Percentiles rank a stretch among this genome's conserved stretches.
These are phyloP conservation scores for Fraxinus nigra DNA, from an alignment of 305 asterid genomes.

Conservation along the genomic window DNA sequence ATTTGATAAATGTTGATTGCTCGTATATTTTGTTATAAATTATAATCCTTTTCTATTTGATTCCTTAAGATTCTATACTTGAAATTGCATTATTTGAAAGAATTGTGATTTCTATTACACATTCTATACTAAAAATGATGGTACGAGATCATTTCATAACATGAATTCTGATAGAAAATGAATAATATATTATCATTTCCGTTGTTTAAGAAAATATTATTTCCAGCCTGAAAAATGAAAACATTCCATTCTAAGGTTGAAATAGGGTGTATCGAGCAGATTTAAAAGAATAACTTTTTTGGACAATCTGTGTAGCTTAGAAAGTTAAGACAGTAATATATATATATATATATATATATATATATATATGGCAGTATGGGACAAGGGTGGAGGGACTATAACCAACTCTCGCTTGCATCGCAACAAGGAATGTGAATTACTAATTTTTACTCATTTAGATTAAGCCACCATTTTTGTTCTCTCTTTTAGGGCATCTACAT, in stretches of 20 bases:
- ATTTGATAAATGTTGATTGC: background rate
- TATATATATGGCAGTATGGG: constrained; percentile 23
- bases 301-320: background rate
- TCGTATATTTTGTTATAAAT: background rate
- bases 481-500: constrained; percentile 34
- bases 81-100: background rate
- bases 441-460: constrained; percentile 10
- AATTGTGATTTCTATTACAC: background rate
- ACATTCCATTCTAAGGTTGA: background rate
- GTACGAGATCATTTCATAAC: background rate
- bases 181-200: background rate
- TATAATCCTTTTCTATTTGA: background rate
- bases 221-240: background rate
- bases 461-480: constrained; percentile 26
- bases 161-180: background rate
- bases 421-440: constrained; percentile 41
- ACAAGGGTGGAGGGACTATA: constrained; percentile 43
- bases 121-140: background rate
- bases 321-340: background rate
- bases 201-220: background rate
- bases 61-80: background rate
- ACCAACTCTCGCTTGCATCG: constrained; percentile 71
- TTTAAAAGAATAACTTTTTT: background rate
- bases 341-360: too few relatives aligned
- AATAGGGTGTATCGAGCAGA: background rate